A percentile compares a stretch with the other conserved stretches of the same genome.
These are phyloP conservation scores for Neckera pumila DNA, from an alignment of 225 moss, liverwort and hornwort species.

Conservation along the genomic window DNA sequence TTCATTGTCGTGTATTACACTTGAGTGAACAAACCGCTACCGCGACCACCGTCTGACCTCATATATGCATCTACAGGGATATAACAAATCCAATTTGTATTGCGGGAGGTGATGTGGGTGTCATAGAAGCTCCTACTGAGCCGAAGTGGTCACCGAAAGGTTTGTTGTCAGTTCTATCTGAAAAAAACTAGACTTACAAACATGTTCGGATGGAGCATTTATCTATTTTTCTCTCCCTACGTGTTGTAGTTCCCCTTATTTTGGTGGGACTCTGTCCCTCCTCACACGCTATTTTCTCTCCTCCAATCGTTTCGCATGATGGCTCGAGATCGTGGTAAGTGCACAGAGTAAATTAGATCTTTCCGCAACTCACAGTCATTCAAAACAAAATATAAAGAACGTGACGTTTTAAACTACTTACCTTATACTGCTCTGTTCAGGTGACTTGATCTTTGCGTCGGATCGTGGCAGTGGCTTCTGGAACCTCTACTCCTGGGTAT, in stretches of 20 bases:
- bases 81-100: slow-evolving; percentile 55
- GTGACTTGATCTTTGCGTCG: slow-evolving; percentile 72
- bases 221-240: neutral
- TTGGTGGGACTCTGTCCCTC: neutral
- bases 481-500: slow-evolving; percentile 92
- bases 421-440: slow-evolving; percentile 30
- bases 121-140: slow-evolving; percentile 75
- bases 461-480: slow-evolving; percentile 81
- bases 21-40: neutral
- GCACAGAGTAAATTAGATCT: neutral
- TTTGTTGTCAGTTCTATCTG: slow-evolving; percentile 9
- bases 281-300: neutral
- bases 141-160: slow-evolving; percentile 85
- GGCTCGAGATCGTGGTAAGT: neutral
- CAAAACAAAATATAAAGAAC: neutral
- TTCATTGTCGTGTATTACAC: neutral
- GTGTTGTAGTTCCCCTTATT: neutral
- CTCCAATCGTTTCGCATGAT: neutral
- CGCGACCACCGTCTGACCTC: neutral
- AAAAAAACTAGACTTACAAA: neutral
- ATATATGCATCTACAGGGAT: slow-evolving; percentile 22
- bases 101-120: slow-evolving; percentile 51
- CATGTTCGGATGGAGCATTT: neutral
- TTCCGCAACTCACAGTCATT: neutral
- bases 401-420: neutral